Percentiles rank a stretch among this genome's conserved stretches.
Evolutionary conservation across 345 rosid species (phyloP).

Genomic region (Arabidopsis arenosa): DNA sequence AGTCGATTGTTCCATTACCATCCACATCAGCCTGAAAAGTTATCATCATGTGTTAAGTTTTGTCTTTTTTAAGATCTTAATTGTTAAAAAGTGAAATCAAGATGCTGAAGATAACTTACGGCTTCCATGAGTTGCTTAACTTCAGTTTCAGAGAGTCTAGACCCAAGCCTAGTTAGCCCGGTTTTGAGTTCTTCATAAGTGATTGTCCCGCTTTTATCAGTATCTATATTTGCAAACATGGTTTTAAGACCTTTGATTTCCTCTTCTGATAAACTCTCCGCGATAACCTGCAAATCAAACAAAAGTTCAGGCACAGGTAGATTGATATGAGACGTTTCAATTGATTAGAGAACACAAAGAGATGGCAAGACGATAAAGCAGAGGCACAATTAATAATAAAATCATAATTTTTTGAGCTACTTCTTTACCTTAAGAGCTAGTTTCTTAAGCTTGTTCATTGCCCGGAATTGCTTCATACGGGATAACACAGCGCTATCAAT

Average conservation of each 20-base stretch:
- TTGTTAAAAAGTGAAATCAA: background rate
- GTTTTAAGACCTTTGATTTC: constrained; percentile 83
- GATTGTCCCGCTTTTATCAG: constrained; percentile 89
- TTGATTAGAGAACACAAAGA: background rate
- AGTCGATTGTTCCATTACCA: constrained; percentile 88
- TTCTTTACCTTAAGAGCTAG: constrained; percentile 81
- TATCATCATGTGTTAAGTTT: constrained; percentile 6
- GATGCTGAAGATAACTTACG: constrained; percentile 53
- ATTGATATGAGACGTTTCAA: background rate
- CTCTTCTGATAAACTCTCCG: constrained; percentile 80
- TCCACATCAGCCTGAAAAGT: constrained; percentile 73
- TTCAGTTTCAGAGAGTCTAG: constrained; percentile 80
- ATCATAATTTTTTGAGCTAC: background rate
- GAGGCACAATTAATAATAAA: background rate
- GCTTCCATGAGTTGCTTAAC: constrained; percentile 94
- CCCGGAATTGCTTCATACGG: constrained; percentile 96
- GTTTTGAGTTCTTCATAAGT: constrained; percentile 84
- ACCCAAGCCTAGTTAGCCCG: constrained; percentile 75
- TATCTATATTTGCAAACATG: constrained; percentile 83
- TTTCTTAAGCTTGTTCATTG: constrained; percentile 92
- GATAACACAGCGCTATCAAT: constrained; percentile 86
- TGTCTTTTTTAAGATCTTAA: background rate
- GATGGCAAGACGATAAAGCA: background rate
- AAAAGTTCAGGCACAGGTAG: background rate
- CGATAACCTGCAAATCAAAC: constrained; percentile 65